Conservation (phyloP, 306 rosid genomes). For the Mimosa pudica region DNA sequence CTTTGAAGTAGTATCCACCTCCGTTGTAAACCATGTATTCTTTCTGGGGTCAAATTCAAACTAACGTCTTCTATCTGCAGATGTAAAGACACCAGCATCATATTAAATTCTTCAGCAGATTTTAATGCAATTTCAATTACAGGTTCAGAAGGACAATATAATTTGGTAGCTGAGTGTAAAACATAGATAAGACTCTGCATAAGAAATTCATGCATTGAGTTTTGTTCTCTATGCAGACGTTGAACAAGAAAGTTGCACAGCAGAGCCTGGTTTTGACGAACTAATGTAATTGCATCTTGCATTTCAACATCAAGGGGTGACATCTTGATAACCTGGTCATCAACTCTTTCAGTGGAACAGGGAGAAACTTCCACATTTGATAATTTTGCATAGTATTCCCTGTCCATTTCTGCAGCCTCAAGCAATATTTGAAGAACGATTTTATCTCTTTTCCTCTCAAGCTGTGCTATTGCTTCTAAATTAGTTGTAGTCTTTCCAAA, state of each 20-base stretch:
- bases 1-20: slow-evolving; percentile 85
- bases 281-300: slow-evolving; percentile 87
- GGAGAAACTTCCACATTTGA: slow-evolving; percentile 51
- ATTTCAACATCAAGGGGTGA: slow-evolving; percentile 60
- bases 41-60: slow-evolving; percentile 59
- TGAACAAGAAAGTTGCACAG: slow-evolving; percentile 70
- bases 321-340: slow-evolving; percentile 64
- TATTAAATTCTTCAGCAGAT: slow-evolving; percentile 80
- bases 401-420: slow-evolving; percentile 90
- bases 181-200: slow-evolving; percentile 78
- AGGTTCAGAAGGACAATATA: slow-evolving; percentile 67
- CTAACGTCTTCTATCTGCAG: slow-evolving; percentile 62
- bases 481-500: slow-evolving; percentile 55
- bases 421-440: slow-evolving; percentile 75
- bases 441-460: slow-evolving; percentile 81
- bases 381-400: slow-evolving; percentile 53
- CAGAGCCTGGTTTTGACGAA: slow-evolving; percentile 88
- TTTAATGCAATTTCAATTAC: slow-evolving; percentile 76
- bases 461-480: slow-evolving; percentile 59
- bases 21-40: slow-evolving; percentile 63
- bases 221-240: slow-evolving; percentile 61
- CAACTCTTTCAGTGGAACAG: slow-evolving; percentile 53
- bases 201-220: slow-evolving; percentile 90
- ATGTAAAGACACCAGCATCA: slow-evolving; percentile 58
- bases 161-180: slow-evolving; percentile 82